Evolutionary conservation across 2,329 filamentous ascomycete genomes (phyloP), one percentile per base, ranked within the genome.

Genomic region (Apiospora marii): DNA sequence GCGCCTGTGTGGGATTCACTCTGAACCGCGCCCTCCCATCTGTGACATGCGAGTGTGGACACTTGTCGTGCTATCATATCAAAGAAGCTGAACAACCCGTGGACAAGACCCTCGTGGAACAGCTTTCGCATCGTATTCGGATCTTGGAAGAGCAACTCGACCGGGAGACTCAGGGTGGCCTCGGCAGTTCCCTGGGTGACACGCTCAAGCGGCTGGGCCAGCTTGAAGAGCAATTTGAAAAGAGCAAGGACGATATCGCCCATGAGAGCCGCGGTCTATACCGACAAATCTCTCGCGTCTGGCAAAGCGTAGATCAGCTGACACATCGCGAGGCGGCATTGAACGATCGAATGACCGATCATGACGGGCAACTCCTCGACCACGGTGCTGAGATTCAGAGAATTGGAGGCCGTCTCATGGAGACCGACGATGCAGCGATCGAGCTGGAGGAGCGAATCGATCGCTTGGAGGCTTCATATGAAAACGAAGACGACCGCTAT

Each of bases 21-120:
- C 84, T 87, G 72, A 90, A 89, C 79, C 84, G 82, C 69, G 78
- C 82, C n/a, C 81, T 87, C 14, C 88, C 89, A 0, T 86, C 88
- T 49, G 87, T 87, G 70, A 85, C 82, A 27, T 91, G 89, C 76
- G 85, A 89, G 69, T 91, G 89, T 75, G 89, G 89, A 7, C 89
- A 91, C 77, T 84, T 89, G 70, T 87, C 89, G 46, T 91, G 89
- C 79, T 91, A 87, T 77, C 89, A 91, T 77, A 82, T 87, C 72
- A 83, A 84, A 74, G 84, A 84, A n/a, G 81, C 84, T 41, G 85
- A 88, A 71, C 79, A 81, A 16, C 81, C 85, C 8, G 79, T 80
- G 1, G 85, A 86, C 72, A 84, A 80, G 72, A 82, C 81, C 27
- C 88, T 90, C 74, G 76, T 89, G 34, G 86, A 87, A 48, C 81